A percentile compares a stretch with the other conserved stretches of the same genome.
phyloP scores from a whole-genome alignment of 176 grass and related monocot genomes.

The Bromus sterilis region DNA sequence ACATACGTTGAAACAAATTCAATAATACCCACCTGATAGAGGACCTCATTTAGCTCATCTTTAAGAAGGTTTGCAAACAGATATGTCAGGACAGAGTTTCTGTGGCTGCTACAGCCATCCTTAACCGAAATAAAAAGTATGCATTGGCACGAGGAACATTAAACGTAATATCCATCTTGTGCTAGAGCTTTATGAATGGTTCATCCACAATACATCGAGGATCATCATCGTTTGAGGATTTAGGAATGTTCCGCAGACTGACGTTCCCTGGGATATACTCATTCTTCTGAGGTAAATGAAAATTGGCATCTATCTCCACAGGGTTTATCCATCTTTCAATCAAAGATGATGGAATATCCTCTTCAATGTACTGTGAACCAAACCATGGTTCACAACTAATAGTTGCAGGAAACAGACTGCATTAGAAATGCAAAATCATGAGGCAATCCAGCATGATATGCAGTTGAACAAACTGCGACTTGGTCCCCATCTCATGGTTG shows the following conservation, averaged over 20 bases:
- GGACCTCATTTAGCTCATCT: conserved; percentile 89
- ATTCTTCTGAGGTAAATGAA: conserved; percentile 85
- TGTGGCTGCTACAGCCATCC: conserved; percentile 60
- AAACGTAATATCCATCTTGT: conserved; percentile 86
- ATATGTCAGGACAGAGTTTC: conserved; percentile 80
- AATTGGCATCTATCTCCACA: conserved; percentile 38
- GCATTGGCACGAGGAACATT: conserved; percentile 87
- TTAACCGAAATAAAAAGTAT: conserved; percentile 85
- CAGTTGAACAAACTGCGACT: conserved; percentile 9
- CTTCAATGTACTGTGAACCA: conserved; percentile 84
- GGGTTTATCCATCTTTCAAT: conserved; percentile 73
- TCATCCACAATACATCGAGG: conserved; percentile 73
- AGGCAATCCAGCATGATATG: neutral
- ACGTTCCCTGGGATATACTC: conserved; percentile 84
- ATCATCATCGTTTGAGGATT: conserved; percentile 27
- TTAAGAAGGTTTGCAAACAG: conserved; percentile 88
- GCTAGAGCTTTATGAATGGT: conserved; percentile 84
- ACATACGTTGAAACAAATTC: neutral
- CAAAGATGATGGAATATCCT: conserved; percentile 66
- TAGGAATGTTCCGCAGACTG: conserved; percentile 44
- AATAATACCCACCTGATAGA: conserved; percentile 67
- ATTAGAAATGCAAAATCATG: conserved; percentile 22
- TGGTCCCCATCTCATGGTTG: neutral
- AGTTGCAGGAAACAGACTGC: conserved; percentile 39
- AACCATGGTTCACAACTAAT: conserved; percentile 89